A percentile compares a stretch with the other conserved stretches of the same genome.
Evolutionary conservation across 2,329 filamentous ascomycete genomes (phyloP).

Genomic region (Colletotrichum lini): DNA sequence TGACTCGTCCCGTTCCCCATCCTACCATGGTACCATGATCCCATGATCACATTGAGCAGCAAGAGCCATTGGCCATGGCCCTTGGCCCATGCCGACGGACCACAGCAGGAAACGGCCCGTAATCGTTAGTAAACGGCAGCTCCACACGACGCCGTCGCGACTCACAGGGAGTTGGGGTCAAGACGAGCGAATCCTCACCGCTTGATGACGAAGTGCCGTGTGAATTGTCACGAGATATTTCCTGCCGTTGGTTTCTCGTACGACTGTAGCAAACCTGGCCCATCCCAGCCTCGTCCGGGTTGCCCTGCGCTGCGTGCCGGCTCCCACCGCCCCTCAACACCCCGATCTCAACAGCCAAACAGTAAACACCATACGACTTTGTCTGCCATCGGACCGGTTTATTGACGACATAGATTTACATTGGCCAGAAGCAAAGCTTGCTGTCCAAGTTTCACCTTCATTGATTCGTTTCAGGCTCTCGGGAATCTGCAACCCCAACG

Average conservation of each 20-base stretch:
- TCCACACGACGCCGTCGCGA: slow-evolving; percentile 24
- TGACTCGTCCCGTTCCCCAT: slow-evolving; percentile 34
- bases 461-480: slow-evolving; percentile 38
- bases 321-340: slow-evolving; percentile 21
- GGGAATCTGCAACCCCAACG: slow-evolving; percentile 24
- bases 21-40: slow-evolving; percentile 23
- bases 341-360: slow-evolving; percentile 21
- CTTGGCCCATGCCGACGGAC: slow-evolving; percentile 21
- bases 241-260: slow-evolving; percentile 25
- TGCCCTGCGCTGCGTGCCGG: slow-evolving; percentile 20
- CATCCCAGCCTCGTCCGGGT: slow-evolving; percentile 28
- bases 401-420: slow-evolving; percentile 17
- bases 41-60: neutral
- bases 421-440: slow-evolving; percentile 20
- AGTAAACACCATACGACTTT: neutral
- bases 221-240: slow-evolving; percentile 37
- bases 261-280: slow-evolving; percentile 13
- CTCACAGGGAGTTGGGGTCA: slow-evolving; percentile 10
- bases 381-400: slow-evolving; percentile 11
- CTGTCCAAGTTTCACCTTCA: slow-evolving; percentile 34
- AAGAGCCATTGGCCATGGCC: neutral
- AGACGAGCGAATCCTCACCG: slow-evolving; percentile 38
- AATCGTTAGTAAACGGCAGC: slow-evolving; percentile 39
- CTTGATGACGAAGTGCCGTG: slow-evolving; percentile 37
- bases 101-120: slow-evolving; percentile 37